Conservation (phyloP, 495 filamentous ascomycete species). For the Neurospora africana region DNA sequence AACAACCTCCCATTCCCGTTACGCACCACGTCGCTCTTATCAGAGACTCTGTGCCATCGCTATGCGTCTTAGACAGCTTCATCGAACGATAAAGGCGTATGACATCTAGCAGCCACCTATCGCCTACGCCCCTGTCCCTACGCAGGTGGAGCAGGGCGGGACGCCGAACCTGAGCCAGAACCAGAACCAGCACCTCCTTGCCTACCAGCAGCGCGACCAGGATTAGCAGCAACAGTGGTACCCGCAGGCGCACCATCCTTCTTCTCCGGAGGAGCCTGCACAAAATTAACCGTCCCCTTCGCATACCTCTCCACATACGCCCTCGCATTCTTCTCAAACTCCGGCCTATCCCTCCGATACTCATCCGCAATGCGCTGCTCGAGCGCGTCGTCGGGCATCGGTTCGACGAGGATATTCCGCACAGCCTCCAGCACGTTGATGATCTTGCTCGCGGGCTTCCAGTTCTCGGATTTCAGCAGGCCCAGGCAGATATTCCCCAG, state of each 20-base stretch:
- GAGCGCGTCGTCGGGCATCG: constrained; percentile 89
- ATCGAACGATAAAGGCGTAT: not conserved
- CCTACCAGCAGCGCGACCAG: not conserved
- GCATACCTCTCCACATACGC: constrained; percentile 79
- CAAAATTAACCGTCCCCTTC: constrained; percentile 26
- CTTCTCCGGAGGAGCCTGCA: not conserved
- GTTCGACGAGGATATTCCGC: constrained; percentile 67
- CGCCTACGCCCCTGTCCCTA: not conserved
- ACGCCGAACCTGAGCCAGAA: not conserved
- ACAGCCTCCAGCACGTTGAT: constrained; percentile 69
- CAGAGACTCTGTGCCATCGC: not conserved
- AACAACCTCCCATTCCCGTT: not conserved
- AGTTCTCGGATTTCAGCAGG: constrained; percentile 77
- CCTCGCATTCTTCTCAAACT: constrained; percentile 75
- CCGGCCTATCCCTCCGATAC: constrained; percentile 58
- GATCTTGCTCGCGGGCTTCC: constrained; percentile 85
- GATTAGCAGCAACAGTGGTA: not conserved
- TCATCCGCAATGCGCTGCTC: constrained; percentile 80
- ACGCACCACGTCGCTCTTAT: not conserved
- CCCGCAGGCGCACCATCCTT: not conserved
- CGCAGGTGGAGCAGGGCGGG: not conserved
- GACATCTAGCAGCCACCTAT: not conserved
- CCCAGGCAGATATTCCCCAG: constrained; percentile 84
- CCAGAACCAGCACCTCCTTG: not conserved
- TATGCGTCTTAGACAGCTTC: not conserved